Evolutionary conservation across 116 monocot species (phyloP), one percentile per base, ranked within the genome.

Genomic region (Papilionanthe hybrid): DNA sequence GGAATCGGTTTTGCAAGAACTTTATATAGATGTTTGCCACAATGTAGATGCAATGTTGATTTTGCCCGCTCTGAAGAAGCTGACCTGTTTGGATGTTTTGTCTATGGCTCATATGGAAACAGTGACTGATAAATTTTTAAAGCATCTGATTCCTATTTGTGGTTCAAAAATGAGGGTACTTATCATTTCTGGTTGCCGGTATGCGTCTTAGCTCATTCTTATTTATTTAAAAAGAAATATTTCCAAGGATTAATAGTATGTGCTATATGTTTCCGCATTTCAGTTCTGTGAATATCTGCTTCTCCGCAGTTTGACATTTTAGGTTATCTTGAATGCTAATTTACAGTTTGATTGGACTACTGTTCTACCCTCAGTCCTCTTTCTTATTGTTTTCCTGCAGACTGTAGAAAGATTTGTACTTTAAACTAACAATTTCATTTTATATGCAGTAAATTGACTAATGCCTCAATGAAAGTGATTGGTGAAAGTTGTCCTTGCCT

Each of bases 11-110:
- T 83, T 96, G 53, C 86, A 67, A 80, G 90, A 92, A 81, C 76
- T 96, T 28, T 83, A 84, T 68, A 75, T 96, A 72, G 92, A 93
- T 81, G 89, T 92, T 30, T 96, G 96, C 82, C 86, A 83, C 78
- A 84, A 81, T 72, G 69, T 96, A 53, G 78, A 92, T 79, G 89
- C 87, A 20, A 79, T 92, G 87, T 15, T 58, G 27, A 88, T 96
- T 82, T 89, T 96, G 55, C 90, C 96, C 50, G 82, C 84, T 37
- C 57, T 96, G 75, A 80, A 82, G 75, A 92, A 86, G 74, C 48
- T 93, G 20, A 86, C 86, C 49, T 58, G 72, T 48, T 55, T 96
- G 78, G 92, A 92, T 53, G 85, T 87, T 20, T 60, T 96, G 50
- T 92, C 93, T 29, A 72, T 96, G 42, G 88, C 87, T 75, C 84